Evolutionary conservation across 78 protist genomes (phyloP).

Genomic region (Emiliania huxleyi): DNA sequence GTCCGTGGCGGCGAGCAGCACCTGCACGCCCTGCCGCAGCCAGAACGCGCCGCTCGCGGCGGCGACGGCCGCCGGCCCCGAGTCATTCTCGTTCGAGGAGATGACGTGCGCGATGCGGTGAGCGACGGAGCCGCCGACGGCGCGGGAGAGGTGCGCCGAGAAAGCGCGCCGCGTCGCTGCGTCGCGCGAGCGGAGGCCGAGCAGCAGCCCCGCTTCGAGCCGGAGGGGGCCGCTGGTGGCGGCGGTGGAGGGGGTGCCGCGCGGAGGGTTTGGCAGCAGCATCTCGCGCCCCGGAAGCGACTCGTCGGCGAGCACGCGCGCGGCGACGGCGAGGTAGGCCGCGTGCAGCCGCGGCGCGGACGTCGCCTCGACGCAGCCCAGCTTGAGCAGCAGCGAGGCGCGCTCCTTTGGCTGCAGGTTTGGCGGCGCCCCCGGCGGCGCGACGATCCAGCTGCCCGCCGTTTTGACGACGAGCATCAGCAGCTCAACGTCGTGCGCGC

Average conservation of each 20-base stretch:
- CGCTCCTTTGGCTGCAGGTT: conserved; percentile 50
- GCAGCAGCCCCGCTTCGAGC: conserved; percentile 63
- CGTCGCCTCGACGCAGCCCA: conserved; percentile 51
- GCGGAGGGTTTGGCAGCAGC: too few relatives aligned
- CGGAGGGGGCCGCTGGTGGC: background rate
- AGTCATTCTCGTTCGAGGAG: conserved; percentile 66
- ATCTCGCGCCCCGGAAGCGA: conserved; percentile 37
- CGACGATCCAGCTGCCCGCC: conserved; percentile 40
- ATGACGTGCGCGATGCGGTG: conserved; percentile 56
- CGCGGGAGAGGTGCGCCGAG: conserved; percentile 6
- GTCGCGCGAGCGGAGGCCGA: conserved; percentile 63
- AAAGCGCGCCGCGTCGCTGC: conserved; percentile 42
- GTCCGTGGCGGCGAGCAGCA: conserved; percentile 45
- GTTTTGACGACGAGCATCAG: conserved; percentile 29
- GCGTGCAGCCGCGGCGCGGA: background rate
- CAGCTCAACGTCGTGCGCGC: conserved; percentile 39
- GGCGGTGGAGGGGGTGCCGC: too few relatives aligned
- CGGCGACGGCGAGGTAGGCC: conserved; percentile 48
- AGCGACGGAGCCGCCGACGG: conserved; percentile 3
- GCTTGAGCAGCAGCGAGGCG: conserved; percentile 46
- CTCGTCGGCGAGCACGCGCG: conserved; percentile 27
- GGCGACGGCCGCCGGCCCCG: background rate
- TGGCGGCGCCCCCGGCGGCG: background rate
- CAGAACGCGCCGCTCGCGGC: conserved; percentile 61
- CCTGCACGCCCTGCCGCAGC: conserved; percentile 69